phyloP scores from a whole-genome alignment of 768 basidiomycete species.

The Calocera viscosa region DNA sequence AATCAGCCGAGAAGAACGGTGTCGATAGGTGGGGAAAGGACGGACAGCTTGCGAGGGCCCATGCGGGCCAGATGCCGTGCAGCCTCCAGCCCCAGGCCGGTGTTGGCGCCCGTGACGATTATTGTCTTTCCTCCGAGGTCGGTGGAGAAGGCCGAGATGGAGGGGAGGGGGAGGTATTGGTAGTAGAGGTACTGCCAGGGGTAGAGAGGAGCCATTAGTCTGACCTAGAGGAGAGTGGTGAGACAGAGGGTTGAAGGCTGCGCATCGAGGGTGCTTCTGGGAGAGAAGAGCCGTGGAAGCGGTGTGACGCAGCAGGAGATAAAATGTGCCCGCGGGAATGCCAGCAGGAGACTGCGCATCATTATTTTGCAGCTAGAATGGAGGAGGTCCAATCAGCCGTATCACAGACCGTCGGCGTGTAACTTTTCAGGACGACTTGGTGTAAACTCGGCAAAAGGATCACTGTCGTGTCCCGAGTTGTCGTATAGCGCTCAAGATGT shows the following conservation, averaged over 20 bases:
- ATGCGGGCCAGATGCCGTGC: background rate
- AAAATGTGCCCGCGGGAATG: no score
- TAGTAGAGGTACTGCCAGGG: background rate
- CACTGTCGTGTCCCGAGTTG: background rate
- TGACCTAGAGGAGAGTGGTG: background rate
- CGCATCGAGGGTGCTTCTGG: background rate
- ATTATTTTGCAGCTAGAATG: no score
- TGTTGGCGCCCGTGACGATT: slow-evolving; percentile 42
- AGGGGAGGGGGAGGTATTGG: background rate
- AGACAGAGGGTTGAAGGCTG: background rate
- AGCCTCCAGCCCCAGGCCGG: slow-evolving; percentile 38
- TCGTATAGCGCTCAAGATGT: background rate
- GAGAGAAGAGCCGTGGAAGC: background rate
- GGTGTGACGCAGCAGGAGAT: no score
- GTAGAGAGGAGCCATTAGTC: background rate
- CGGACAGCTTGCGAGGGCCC: background rate
- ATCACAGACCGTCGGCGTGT: background rate
- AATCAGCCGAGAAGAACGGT: background rate
- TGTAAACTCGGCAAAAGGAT: background rate
- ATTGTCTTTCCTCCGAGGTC: slow-evolving; percentile 36
- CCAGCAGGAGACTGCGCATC: no score
- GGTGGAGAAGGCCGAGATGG: background rate
- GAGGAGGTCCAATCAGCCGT: no score
- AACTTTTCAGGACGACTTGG: background rate
- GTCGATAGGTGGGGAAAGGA: background rate